phyloP scores from a whole-genome alignment of 306 rosid genomes.

The Hippophae tibetana region DNA sequence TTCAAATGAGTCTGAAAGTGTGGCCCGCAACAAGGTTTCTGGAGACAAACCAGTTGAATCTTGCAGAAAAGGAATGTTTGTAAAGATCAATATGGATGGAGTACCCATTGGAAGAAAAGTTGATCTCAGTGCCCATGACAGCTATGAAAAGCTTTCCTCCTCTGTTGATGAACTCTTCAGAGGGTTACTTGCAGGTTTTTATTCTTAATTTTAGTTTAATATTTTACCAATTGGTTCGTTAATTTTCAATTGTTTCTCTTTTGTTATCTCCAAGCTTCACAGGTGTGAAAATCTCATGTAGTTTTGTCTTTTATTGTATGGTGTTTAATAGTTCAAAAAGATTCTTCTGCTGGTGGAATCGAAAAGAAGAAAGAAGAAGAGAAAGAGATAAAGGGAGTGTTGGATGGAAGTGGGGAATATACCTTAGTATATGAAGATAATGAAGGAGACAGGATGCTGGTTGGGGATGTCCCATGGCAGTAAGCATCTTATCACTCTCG shows the following conservation, averaged over 20 bases:
- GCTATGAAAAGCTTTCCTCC: constrained; percentile 67
- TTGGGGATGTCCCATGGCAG: constrained; percentile 98
- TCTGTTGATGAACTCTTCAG: constrained; percentile 78
- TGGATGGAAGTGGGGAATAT: constrained; percentile 89
- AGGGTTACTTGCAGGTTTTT: constrained; percentile 63
- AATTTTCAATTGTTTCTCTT: too few relatives aligned
- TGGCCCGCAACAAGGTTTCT: constrained; percentile 28
- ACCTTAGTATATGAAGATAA: constrained; percentile 82
- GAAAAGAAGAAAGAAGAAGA: constrained; percentile 47
- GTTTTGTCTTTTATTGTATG: background rate
- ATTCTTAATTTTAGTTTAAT: background rate
- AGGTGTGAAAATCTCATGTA: background rate
- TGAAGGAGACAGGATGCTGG: constrained; percentile 91
- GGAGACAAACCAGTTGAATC: constrained; percentile 22
- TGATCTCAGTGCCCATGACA: constrained; percentile 61
- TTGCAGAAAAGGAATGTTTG: constrained; percentile 50
- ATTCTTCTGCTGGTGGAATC: constrained; percentile 51
- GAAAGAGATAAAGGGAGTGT: constrained; percentile 41
- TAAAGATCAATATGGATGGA: constrained; percentile 94
- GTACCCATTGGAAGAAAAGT: constrained; percentile 89
- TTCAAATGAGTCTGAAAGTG: constrained; percentile 25
- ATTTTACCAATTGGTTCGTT: background rate
- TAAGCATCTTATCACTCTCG: constrained; percentile 44
- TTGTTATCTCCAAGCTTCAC: too few relatives aligned
- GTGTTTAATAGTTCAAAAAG: constrained; percentile 47